Percentiles rank a stretch among this genome's conserved stretches.
Conservation (phyloP, 805 yeast species). For the Sugiyamaella mastotermitis region DNA sequence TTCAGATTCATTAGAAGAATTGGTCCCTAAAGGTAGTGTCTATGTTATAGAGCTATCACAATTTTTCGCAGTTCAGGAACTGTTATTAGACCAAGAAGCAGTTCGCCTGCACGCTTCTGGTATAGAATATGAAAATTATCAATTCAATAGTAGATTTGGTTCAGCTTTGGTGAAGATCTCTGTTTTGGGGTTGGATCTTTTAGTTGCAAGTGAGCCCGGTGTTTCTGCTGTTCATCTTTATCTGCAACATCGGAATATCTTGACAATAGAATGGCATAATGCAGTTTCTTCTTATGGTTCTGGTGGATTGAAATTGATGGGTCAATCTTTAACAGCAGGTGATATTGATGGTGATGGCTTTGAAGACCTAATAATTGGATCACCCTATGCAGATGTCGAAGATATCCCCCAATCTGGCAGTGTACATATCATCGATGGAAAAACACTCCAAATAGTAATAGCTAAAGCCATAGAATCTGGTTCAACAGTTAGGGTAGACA, state of each 20-base stretch:
- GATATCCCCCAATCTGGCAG: slow-evolving; percentile 33
- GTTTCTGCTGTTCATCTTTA: slow-evolving; percentile 38
- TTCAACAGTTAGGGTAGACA: slow-evolving; percentile 3
- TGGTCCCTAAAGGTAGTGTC: slow-evolving; percentile 18
- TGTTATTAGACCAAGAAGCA: background rate
- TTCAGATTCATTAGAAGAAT: background rate
- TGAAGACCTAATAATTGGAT: slow-evolving; percentile 40
- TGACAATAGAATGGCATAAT: slow-evolving; percentile 26
- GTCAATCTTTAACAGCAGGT: slow-evolving; percentile 28
- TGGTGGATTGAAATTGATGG: slow-evolving; percentile 40
- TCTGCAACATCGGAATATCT: slow-evolving; percentile 20
- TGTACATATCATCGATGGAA: slow-evolving; percentile 31
- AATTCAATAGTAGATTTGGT: slow-evolving; percentile 40
- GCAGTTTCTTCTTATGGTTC: slow-evolving; percentile 32
- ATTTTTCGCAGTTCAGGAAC: background rate
- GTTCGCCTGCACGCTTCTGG: background rate
- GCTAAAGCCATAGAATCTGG: slow-evolving; percentile 6
- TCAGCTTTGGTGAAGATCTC: slow-evolving; percentile 30
- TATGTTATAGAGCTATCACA: slow-evolving; percentile 14
- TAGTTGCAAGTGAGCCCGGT: slow-evolving; percentile 51
- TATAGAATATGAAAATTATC: slow-evolving; percentile 4
- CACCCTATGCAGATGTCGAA: slow-evolving; percentile 36
- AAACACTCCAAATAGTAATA: slow-evolving; percentile 17
- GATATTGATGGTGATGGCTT: slow-evolving; percentile 36
- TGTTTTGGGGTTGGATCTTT: slow-evolving; percentile 28